phyloP scores from a whole-genome alignment of 176 grass and related monocot species.

The Carex myosuroides region DNA sequence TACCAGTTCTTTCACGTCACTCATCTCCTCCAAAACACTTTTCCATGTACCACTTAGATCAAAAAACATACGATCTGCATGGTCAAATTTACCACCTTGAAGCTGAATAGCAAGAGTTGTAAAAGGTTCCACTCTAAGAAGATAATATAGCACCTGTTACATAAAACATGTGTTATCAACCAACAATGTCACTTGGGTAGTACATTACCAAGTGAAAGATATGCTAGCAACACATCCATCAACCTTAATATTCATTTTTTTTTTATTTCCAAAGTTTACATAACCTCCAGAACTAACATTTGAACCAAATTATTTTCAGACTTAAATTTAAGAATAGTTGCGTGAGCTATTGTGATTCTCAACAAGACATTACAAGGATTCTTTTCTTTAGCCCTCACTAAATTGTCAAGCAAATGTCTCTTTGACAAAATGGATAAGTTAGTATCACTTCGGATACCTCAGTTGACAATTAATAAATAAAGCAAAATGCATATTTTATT shows the following conservation, averaged over 20 bases:
- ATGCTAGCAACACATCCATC: neutral
- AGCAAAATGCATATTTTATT: neutral
- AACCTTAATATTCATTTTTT: neutral
- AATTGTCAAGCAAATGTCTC: neutral
- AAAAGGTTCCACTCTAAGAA: slow-evolving; percentile 96
- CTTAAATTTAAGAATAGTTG: neutral
- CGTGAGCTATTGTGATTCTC: neutral
- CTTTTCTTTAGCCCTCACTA: neutral
- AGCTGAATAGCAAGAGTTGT: slow-evolving; percentile 94
- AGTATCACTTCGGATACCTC: neutral
- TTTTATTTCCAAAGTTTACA: neutral
- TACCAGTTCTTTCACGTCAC: slow-evolving; percentile 99
- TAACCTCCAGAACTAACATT: neutral
- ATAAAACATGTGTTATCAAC: slow-evolving; percentile 30
- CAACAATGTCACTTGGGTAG: neutral
- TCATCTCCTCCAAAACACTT: slow-evolving; percentile 96
- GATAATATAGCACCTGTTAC: slow-evolving; percentile 93
- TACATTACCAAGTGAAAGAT: neutral
- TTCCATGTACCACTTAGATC: slow-evolving; percentile 89
- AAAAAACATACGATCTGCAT: slow-evolving; percentile 98
- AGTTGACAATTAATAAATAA: neutral
- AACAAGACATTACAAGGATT: neutral
- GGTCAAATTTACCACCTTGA: slow-evolving; percentile 98
- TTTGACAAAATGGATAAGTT: neutral
- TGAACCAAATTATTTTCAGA: neutral